Base-by-base conservation (phyloP, 306 rosid genomes). In the Crotalaria pallida region DNA sequence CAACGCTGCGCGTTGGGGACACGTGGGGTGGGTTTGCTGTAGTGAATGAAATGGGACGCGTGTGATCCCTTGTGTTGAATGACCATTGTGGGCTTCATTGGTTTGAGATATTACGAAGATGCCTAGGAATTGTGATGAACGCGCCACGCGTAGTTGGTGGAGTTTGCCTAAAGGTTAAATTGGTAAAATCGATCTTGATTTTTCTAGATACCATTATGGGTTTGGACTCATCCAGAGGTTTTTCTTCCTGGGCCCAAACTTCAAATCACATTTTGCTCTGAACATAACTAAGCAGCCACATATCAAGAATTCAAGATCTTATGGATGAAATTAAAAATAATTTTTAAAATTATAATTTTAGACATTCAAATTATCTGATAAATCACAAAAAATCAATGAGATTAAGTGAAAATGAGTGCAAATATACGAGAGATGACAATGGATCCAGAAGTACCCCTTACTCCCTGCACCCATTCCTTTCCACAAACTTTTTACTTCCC, bases 1-100 rank as follows among this genome's bases (percentile, higher is more conserved):
- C 1, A 48, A 4, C 2, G 3, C 22, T 12, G 9, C 7, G 17
- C n/a, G 2, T 40, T 5, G 31, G 1, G 67, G 63, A 71, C 85
- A 77, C 82, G 85, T 79, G 43, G 78, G 15, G 3, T 7, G 10
- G 22, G 53, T 10, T 55, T 19, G 12, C 2, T 26, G 8, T n/a
- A 2, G 11, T 41, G 15, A 12, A 41, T 11, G 16, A 3, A 12
- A 41, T 12, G 4, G 1, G 72, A 24, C 73, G 50, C 73, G 76
- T 38, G 74, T 6, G 7, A 0, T 4, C 7, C 0, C 17, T 0
- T 1, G 0, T 0, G 31, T 22, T 41, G 12, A 85, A 82, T 59
- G 67, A 85, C 85, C 9, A 0, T 13, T 40, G 0, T 72, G 38
- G 52, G 43, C 63, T 58, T 60, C 7, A 0, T 0, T 10, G n/a